These are phyloP conservation scores for Wickerhamiella allomyrinae DNA, from an alignment of 805 yeast species.

Conservation along the genomic window DNA sequence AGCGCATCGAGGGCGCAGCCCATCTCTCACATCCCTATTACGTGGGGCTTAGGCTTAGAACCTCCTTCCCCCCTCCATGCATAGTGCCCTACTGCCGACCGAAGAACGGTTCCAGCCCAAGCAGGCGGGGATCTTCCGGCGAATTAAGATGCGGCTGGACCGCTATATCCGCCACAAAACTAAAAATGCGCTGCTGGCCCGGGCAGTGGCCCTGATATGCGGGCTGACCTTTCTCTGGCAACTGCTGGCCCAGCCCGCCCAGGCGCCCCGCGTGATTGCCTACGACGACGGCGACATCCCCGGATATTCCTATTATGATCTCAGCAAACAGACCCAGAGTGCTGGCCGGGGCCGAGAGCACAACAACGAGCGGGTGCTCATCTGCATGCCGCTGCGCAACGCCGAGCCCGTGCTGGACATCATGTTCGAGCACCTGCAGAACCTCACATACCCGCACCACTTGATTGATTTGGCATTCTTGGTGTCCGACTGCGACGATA, in stretches of 20 bases:
- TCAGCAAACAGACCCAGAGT: constrained; percentile 21
- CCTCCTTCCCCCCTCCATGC: background rate
- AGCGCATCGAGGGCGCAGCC: no score
- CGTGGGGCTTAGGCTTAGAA: background rate
- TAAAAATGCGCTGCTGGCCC: constrained; percentile 2
- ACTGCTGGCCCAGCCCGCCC: background rate
- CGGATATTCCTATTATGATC: constrained; percentile 54
- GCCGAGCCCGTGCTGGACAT: constrained; percentile 78
- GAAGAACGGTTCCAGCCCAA: background rate
- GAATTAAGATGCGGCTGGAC: background rate
- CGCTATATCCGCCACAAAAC: background rate
- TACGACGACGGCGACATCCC: background rate
- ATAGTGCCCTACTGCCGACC: background rate
- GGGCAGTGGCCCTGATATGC: background rate
- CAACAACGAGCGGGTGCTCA: constrained; percentile 54
- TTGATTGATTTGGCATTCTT: constrained; percentile 65
- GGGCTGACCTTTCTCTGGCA: background rate
- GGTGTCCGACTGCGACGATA: constrained; percentile 78
- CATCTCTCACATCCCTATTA: background rate
- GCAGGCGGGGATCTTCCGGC: background rate
- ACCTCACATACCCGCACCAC: constrained; percentile 66
- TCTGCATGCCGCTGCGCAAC: constrained; percentile 82
- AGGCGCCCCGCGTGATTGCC: background rate
- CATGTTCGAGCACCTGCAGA: constrained; percentile 66
- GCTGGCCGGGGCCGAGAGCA: constrained; percentile 24